These are phyloP conservation scores for Tulasnella sp. DNA, from an alignment of 768 basidiomycete genomes.

Conservation along the genomic window DNA sequence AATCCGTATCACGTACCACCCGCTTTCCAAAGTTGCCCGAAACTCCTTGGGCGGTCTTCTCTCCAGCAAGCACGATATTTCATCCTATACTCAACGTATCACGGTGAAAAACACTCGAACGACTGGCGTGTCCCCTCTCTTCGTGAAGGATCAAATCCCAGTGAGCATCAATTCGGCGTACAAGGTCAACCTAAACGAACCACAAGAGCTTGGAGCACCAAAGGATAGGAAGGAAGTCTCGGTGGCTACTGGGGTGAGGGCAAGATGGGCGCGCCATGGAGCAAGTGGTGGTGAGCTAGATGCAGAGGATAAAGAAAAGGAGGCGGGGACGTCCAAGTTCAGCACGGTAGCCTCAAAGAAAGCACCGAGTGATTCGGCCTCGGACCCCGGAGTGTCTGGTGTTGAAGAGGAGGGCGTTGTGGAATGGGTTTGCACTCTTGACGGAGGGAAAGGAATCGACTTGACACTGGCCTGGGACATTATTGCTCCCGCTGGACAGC, in stretches of 20 bases:
- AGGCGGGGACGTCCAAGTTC: neutral
- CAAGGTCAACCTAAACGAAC: slow-evolving; percentile 37
- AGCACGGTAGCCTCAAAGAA: neutral
- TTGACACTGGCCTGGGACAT: slow-evolving; percentile 55
- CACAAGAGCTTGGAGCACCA: slow-evolving; percentile 33
- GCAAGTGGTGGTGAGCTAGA: slow-evolving; percentile 27
- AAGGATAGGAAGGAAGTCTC: slow-evolving; percentile 44
- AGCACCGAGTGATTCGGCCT: neutral
- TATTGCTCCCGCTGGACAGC: slow-evolving; percentile 41
- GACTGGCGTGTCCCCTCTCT: slow-evolving; percentile 9
- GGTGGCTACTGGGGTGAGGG: slow-evolving; percentile 37
- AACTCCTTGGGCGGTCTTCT: slow-evolving; percentile 18
- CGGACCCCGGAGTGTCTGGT: neutral
- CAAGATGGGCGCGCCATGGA: slow-evolving; percentile 34
- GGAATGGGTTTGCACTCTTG: slow-evolving; percentile 52
- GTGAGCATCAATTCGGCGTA: slow-evolving; percentile 36
- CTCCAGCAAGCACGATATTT: slow-evolving; percentile 28
- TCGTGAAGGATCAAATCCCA: slow-evolving; percentile 30
- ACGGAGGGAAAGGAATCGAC: slow-evolving; percentile 44
- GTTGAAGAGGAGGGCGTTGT: slow-evolving; percentile 45
- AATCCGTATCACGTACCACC: slow-evolving; percentile 31
- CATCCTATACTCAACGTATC: slow-evolving; percentile 29
- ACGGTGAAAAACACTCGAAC: slow-evolving; percentile 30
- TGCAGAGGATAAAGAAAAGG: neutral
- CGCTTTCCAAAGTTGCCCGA: slow-evolving; percentile 18